Evolutionary conservation across 139 green algal species (phyloP), one percentile per base, ranked within the genome.

Genomic region (Ettlia oleoabundans): DNA sequence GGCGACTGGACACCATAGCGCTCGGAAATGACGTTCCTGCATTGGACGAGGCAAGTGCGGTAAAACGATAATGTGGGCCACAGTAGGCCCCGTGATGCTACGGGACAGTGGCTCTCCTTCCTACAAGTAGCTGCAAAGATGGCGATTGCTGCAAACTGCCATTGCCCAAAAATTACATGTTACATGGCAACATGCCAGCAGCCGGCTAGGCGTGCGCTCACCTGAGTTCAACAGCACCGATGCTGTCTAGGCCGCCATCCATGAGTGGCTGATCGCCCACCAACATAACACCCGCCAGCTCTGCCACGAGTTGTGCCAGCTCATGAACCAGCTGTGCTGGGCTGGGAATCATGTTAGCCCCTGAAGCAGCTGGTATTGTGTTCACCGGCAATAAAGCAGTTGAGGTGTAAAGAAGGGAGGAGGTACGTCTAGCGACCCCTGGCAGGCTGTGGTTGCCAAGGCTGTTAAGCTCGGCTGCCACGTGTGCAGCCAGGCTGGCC

Each of bases 161-260:
- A n/a, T n/a, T n/a, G n/a, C n/a, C n/a, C n/a, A n/a, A n/a, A n/a
- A n/a, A n/a, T n/a, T n/a, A n/a, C n/a, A n/a, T n/a, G n/a, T n/a
- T n/a, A n/a, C n/a, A n/a, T n/a, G n/a, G n/a, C n/a, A n/a, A n/a
- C n/a, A n/a, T n/a, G n/a, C n/a, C 55, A 65, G 55, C 21, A 65
- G 18, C 55, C 10, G 47, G 47, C 47, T 24, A 58, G 47, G 13
- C 47, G n/a, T n/a, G 13, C 47, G 13, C 15, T 32, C 73, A 80
- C n/a, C 91, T 85, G 77, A 97, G 88, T 91, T 97, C 93, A 52
- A 96, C 92, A 0, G 90, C 87, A 1, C 89, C 91, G 51, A 96
- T 81, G 6, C 90, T 95, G 87, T 97, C 88, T 42, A 92, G 69
- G 0, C 87, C 88, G 0, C 63, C 64, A n/a, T 83, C 82, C 66